These are phyloP conservation scores for Penicillium riverlandense DNA, from an alignment of 495 filamentous ascomycete species.

Conservation along the genomic window DNA sequence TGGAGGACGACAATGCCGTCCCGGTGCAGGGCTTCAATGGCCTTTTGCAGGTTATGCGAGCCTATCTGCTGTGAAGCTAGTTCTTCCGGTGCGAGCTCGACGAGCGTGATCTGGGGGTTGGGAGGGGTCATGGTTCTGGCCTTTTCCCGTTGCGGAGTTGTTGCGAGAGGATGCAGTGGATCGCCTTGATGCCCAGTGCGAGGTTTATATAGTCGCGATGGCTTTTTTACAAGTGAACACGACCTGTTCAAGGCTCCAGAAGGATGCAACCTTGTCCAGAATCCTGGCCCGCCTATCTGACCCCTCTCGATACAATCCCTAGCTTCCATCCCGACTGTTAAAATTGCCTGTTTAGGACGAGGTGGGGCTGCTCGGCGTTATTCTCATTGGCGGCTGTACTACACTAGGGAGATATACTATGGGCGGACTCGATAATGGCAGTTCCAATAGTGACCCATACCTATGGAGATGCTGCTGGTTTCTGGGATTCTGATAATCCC, in stretches of 20 bases:
- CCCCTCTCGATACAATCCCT: neutral
- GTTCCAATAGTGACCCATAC: no score
- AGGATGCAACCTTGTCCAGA: no score
- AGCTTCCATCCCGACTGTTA: neutral
- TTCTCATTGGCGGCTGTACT: neutral
- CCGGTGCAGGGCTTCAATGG: slow-evolving; percentile 37
- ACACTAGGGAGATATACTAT: no score
- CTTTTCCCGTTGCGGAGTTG: no score
- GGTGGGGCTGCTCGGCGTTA: neutral
- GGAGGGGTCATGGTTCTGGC: neutral
- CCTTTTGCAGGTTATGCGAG: slow-evolving; percentile 41
- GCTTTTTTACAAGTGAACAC: no score
- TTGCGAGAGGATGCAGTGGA: neutral
- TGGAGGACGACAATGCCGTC: slow-evolving; percentile 48
- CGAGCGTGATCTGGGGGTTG: slow-evolving; percentile 1
- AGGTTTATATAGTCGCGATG: neutral
- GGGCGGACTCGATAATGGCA: no score
- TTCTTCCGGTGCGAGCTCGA: slow-evolving; percentile 11
- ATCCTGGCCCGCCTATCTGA: neutral
- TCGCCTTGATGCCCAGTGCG: neutral
- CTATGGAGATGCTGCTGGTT: no score
- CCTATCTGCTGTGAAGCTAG: slow-evolving; percentile 14
- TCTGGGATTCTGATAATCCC: no score
- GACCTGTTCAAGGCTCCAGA: no score
- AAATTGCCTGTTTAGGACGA: neutral